Base-by-base conservation (phyloP, 257 asterid species). In the Hygrophila difformis region DNA sequence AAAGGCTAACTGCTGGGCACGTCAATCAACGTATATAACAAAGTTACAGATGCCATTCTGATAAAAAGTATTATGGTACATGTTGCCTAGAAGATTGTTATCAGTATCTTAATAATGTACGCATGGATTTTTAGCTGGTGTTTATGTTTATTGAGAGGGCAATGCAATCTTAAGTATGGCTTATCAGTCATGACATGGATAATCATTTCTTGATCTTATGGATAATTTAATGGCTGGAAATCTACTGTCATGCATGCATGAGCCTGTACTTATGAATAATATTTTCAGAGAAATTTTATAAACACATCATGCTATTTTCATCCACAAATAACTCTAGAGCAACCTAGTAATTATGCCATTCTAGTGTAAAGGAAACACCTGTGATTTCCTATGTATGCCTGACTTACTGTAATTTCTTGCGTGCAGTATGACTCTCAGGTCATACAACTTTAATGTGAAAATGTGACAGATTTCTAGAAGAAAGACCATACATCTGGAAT, bases 401-500 rank as follows among this genome's bases (percentile, higher is more conserved):
- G 0, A 26, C 31, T 26, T 5, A 26, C 31, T 8, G 4, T 3
- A 26, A 8, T 26, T 5, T 26, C 7, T 26, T 8, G 1, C n/a
- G n/a, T n/a, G n/a, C n/a, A n/a, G n/a, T n/a, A n/a, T n/a, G 55
- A 11, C 39, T 47, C 22, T 26, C 22, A 39, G 41, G 39, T 47
- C 45, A 38, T 50, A 12, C 34, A 39, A 17, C 41, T 31, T 35
- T 16, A 28, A 24, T 24, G 34, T 35, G 47, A 51, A 31, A 13
- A n/a, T 31, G 26, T 3, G 7, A 48, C 29, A 42, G 42, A 18
- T 40, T 52, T 59, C 49, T 18, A 42, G 62, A 36, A 28, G 29
- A 48, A 44, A 56, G 39, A 50, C 64, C 61, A 44, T 60, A 18
- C 5, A 18, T 18, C 21, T 50, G 45, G 60, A 36, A 37, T 55